Percentiles rank a stretch among this genome's conserved stretches.
phyloP scores from a whole-genome alignment of 371 early-diverging fungal genomes.

The Mortierella sp. region DNA sequence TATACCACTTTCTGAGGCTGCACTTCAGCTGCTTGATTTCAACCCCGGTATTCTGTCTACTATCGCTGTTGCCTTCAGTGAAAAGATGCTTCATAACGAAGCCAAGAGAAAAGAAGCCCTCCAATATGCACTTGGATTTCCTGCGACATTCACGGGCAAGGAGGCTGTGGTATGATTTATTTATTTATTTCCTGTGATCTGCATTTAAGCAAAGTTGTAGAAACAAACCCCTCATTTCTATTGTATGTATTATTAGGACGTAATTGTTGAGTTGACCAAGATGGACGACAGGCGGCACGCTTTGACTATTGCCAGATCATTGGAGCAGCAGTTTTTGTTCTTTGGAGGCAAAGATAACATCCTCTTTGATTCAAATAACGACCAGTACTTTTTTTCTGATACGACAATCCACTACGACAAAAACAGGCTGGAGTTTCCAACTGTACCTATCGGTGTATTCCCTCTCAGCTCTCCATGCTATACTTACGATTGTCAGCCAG shows the following conservation, averaged over 20 bases:
- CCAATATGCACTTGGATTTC: conserved; percentile 85
- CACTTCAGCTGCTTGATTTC: conserved; percentile 37
- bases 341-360: conserved; percentile 40
- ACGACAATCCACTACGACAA: conserved; percentile 20
- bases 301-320: conserved; percentile 46
- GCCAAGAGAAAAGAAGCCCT: conserved; percentile 41
- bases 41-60: conserved; percentile 51
- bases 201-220: conserved; percentile 4
- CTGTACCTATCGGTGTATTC: conserved; percentile 47
- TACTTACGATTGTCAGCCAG: conserved; percentile 42
- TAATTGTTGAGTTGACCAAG: conserved; percentile 44
- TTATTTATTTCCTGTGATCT: conserved; percentile 8
- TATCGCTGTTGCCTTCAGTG: conserved; percentile 54
- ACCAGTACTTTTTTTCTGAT: conserved; percentile 50
- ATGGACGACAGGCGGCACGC: conserved; percentile 51
- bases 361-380: conserved; percentile 51
- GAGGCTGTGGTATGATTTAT: conserved; percentile 81
- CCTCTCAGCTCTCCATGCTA: conserved; percentile 47
- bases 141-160: conserved; percentile 82
- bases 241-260: conserved; percentile 31
- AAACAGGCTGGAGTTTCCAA: conserved; percentile 34
- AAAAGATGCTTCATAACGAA: conserved; percentile 53
- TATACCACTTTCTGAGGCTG: conserved; percentile 28
- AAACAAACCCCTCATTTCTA: neutral
- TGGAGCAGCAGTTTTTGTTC: conserved; percentile 43